Percentiles rank a stretch among this genome's conserved stretches.
Evolutionary conservation across 495 filamentous ascomycete species (phyloP).

Genomic region (Trichocladium uniseriatum): DNA sequence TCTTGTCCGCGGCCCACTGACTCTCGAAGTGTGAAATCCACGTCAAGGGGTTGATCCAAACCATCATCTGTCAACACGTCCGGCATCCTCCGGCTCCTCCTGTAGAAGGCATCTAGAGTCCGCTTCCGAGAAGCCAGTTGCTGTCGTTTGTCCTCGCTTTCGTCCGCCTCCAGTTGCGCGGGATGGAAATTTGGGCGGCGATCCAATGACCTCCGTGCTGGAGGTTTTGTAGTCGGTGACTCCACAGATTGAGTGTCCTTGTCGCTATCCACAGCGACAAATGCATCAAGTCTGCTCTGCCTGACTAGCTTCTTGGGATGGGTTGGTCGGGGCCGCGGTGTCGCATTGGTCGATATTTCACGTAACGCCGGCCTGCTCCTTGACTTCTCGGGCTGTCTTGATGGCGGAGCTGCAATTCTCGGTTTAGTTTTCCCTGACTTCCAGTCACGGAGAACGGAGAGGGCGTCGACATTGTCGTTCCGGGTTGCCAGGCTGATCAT

Average conservation of each 20-base stretch:
- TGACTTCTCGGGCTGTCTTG: constrained; percentile 13
- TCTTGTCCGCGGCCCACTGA: not conserved
- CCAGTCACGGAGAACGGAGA: constrained; percentile 62
- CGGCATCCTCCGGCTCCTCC: constrained; percentile 27
- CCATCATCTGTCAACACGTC: constrained; percentile 11
- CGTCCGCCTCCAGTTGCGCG: constrained; percentile 42
- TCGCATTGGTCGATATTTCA: constrained; percentile 26
- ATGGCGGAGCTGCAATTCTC: constrained; percentile 22
- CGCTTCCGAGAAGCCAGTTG: constrained; percentile 36
- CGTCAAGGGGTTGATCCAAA: constrained; percentile 22
- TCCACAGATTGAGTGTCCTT: constrained; percentile 2
- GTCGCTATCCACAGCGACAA: constrained; percentile 18
- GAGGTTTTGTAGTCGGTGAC: not conserved
- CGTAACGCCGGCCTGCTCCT: constrained; percentile 18
- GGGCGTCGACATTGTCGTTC: constrained; percentile 67
- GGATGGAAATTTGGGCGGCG: constrained; percentile 19
- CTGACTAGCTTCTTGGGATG: constrained; percentile 20
- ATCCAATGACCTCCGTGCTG: not conserved
- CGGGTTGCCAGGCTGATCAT: constrained; percentile 60
- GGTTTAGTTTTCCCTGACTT: constrained; percentile 57
- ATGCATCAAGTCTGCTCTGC: constrained; percentile 28
- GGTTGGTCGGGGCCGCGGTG: constrained; percentile 2
- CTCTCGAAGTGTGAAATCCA: not conserved
- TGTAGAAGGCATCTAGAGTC: constrained; percentile 40
- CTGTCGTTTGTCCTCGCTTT: constrained; percentile 18